Percentiles rank a stretch among this genome's conserved stretches.
Evolutionary conservation across 805 yeast species (phyloP).

Genomic region (Wickerhamiella dianesei): DNA sequence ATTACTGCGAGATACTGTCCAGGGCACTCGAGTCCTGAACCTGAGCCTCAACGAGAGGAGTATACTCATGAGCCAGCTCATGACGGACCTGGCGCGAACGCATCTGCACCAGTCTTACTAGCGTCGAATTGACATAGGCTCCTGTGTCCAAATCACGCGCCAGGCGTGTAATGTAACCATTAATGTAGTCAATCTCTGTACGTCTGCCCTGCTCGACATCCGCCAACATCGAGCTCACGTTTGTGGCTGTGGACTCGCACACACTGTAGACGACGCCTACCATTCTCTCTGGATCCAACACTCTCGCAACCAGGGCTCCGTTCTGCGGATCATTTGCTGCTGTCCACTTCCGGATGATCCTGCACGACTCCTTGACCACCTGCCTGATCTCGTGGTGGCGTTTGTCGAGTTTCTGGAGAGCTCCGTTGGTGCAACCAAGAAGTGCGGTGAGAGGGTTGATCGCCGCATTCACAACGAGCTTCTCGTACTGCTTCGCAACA

Average conservation of each 20-base stretch:
- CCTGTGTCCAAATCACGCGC: constrained; percentile 35
- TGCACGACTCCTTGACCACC: constrained; percentile 35
- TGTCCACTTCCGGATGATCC: constrained; percentile 27
- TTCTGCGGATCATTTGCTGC: constrained; percentile 10
- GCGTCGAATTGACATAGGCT: constrained; percentile 35
- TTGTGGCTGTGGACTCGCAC: constrained; percentile 37
- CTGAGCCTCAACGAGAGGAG: constrained; percentile 6
- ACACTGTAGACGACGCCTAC: constrained; percentile 29
- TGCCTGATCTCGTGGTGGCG: constrained; percentile 25
- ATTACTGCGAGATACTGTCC: neutral
- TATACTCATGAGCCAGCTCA: constrained; percentile 6
- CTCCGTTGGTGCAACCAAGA: constrained; percentile 66
- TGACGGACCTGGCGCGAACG: constrained; percentile 8
- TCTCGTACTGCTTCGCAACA: constrained; percentile 52
- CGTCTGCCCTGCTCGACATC: constrained; percentile 43
- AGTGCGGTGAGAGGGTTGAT: constrained; percentile 75
- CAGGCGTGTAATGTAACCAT: constrained; percentile 56
- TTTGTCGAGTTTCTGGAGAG: constrained; percentile 35
- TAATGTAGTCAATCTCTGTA: constrained; percentile 72
- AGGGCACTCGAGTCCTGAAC: neutral
- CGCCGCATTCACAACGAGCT: constrained; percentile 67
- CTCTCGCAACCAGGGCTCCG: constrained; percentile 1
- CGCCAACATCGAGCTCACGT: constrained; percentile 57
- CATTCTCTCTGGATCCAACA: constrained; percentile 24
- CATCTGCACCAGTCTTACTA: constrained; percentile 34